Evolutionary conservation across 2,329 filamentous ascomycete genomes (phyloP), one percentile per base, ranked within the genome.

Genomic region (Hypomyces rosellus): DNA sequence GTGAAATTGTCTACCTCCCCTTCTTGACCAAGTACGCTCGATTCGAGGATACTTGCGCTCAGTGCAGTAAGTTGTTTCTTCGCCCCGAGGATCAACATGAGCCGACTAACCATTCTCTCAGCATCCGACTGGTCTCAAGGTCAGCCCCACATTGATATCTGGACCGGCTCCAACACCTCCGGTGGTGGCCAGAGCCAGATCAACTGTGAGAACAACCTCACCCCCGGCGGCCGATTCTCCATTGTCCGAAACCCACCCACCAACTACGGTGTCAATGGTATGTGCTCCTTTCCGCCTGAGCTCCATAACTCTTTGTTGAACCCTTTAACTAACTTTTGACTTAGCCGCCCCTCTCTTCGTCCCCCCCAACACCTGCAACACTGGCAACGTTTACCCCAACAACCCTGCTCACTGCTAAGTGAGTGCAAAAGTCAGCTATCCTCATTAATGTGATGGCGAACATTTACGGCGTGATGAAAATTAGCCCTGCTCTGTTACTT

Each of bases 1-100:
- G 56, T 44, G 56, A 58, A 38, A 58, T 58, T 22, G 55, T 58
- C 34, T 58, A 58, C 22, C 50, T 58, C 11, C 56, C 56, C 16
- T 47, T 58, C 42, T 48, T 58, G 46, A 58, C 53, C 49, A 58
- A 58, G 51, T 58, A 58, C 43, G 56, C 46, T 37, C 56, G 56
- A 25, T 47, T 50, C 12, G 56, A 58, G 43, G 56, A 58, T 40
- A 49, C 46, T 40, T 57, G 55, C 36, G 55, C 18, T 3, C 55
- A 57, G 40, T 57, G 55, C 48, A 30, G 55, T 57, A 46, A 30
- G 55, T 54, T 22, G 7, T 20, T 14, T 33, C 41, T 9, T 20
- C 39, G 18, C 18, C 40, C n/a, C 22, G 8, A 39, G 13, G 5
- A 20, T 11, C 8, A 1, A 5, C 7, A 4, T 20, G n/a, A 39